Conservation (phyloP, 176 grass and related monocot genomes). For the Canna indica region DNA sequence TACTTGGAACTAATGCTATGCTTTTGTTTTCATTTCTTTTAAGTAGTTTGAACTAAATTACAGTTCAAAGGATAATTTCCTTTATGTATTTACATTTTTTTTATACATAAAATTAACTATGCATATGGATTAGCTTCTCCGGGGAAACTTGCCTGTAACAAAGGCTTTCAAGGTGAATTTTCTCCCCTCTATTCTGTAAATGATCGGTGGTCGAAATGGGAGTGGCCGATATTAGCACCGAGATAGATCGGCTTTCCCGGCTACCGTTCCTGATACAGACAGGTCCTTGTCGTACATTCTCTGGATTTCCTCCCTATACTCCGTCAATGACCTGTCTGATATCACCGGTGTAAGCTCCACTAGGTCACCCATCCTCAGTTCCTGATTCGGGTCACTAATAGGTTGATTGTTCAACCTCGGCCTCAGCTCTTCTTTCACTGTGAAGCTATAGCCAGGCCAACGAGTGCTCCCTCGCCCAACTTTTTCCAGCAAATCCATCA, state of each 20-base stretch:
- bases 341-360: slow-evolving; percentile 40
- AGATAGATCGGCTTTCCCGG: not conserved
- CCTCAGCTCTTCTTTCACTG: slow-evolving; percentile 25
- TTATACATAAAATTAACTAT: too few species aligned
- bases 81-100: too few species aligned
- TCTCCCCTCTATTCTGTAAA: too few species aligned
- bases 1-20: too few species aligned
- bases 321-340: slow-evolving; percentile 26
- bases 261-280: not conserved
- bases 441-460: slow-evolving; percentile 2
- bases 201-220: too few species aligned
- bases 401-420: slow-evolving; percentile 34
- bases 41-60: too few species aligned
- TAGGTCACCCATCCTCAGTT: slow-evolving; percentile 51
- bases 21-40: too few species aligned
- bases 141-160: too few species aligned
- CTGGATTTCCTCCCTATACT: slow-evolving; percentile 31
- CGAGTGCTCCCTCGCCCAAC: not conserved
- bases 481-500: slow-evolving; percentile 38
- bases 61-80: too few species aligned
- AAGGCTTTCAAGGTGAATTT: too few species aligned
- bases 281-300: slow-evolving; percentile 31
- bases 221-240: too few species aligned
- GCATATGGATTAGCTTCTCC: too few species aligned
- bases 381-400: slow-evolving; percentile 28